Evolutionary conservation across 1,139 yeast species (phyloP), one percentile per base, ranked within the genome.

Genomic region (Chernovozyma sophiae-reginae): DNA sequence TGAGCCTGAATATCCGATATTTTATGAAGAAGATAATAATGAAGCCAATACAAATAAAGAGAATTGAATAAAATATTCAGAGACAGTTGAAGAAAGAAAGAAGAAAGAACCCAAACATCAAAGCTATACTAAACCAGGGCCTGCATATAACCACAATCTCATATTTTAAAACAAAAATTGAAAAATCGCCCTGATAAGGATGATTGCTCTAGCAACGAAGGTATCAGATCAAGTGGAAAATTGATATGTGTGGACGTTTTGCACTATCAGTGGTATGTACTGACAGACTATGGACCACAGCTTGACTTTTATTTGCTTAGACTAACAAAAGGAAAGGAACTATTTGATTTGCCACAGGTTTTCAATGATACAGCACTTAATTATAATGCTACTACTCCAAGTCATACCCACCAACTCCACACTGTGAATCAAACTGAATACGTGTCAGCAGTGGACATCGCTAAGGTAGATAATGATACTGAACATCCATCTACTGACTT

Each of bases 161-260:
- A n/a, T n/a, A n/a, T n/a, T n/a, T n/a, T n/a, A n/a, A n/a, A n/a
- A n/a, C n/a, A n/a, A n/a, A n/a, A n/a, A n/a, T n/a, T n/a, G n/a
- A n/a, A n/a, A n/a, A n/a, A n/a, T n/a, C n/a, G n/a, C n/a, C n/a
- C n/a, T n/a, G n/a, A n/a, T n/a, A n/a, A n/a, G n/a, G n/a, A n/a
- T n/a, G n/a, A n/a, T n/a, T n/a, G n/a, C n/a, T n/a, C n/a, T n/a
- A n/a, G n/a, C n/a, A n/a, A n/a, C n/a, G n/a, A n/a, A n/a, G n/a
- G n/a, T n/a, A n/a, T n/a, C n/a, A n/a, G n/a, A n/a, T n/a, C n/a
- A n/a, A n/a, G n/a, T n/a, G n/a, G n/a, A n/a, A n/a, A n/a, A n/a
- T n/a, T n/a, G n/a, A n/a, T n/a, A 68, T 69, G 75, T 69, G 75
- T 53, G 75, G 75, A 7, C 45, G 75, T n/a, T 69, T 60, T 44